These are phyloP conservation scores for Flammula alnicola DNA, from an alignment of 1,284 basidiomycete species.

Conservation along the genomic window DNA sequence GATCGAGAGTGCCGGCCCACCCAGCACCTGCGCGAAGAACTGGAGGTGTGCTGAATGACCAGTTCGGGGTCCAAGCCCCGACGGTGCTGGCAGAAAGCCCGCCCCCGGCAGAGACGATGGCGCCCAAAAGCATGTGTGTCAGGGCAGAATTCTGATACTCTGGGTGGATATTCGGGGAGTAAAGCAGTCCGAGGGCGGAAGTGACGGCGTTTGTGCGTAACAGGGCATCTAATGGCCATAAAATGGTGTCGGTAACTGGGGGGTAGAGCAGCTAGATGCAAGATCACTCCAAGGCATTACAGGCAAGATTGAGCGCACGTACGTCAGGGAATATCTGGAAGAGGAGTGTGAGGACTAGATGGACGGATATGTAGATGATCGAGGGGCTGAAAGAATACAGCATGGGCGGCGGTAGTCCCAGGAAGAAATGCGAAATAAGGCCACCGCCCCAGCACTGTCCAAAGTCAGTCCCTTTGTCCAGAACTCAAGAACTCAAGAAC, in stretches of 20 bases:
- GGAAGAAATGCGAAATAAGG: conserved; percentile 43
- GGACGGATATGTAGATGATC: conserved; percentile 50
- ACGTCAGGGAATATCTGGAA: conserved; percentile 41
- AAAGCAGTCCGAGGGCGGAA: conserved; percentile 37
- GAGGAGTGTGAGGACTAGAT: conserved; percentile 46
- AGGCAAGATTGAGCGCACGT: conserved; percentile 18
- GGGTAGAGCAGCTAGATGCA: conserved; percentile 31
- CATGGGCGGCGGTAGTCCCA: conserved; percentile 49
- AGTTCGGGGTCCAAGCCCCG: conserved; percentile 41
- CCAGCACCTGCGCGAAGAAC: conserved; percentile 42
- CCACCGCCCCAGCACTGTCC: conserved; percentile 52
- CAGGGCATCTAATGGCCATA: conserved; percentile 53
- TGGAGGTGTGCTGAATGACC: conserved; percentile 47
- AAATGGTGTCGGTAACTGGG: conserved; percentile 41
- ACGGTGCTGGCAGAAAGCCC: conserved; percentile 47
- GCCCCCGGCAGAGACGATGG: conserved; percentile 46
- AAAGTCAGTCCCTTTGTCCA: background rate
- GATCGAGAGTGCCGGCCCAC: conserved; percentile 43
- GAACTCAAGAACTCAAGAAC: background rate
- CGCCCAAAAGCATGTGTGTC: conserved; percentile 49
- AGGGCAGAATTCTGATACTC: conserved; percentile 41
- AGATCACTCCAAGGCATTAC: background rate
- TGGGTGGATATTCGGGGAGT: conserved; percentile 33
- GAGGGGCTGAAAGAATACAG: conserved; percentile 47
- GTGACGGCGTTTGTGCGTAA: conserved; percentile 47